A percentile compares a stretch with the other conserved stretches of the same genome.
phyloP scores from a whole-genome alignment of 352 stramenopile genomes.

The Pythium pyrilobum region DNA sequence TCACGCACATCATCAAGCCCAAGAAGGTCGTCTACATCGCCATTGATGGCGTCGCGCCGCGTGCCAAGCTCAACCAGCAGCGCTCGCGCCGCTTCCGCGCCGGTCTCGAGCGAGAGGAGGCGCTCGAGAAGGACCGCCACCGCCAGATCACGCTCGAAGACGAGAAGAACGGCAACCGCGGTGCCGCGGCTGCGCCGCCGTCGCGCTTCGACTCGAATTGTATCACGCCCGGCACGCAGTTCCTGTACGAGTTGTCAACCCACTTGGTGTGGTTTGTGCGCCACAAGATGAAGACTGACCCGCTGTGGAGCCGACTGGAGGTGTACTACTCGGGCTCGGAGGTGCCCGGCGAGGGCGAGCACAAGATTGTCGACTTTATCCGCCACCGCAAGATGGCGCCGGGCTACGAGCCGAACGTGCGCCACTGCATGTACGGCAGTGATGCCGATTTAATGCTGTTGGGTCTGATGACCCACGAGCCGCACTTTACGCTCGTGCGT shows the following conservation, averaged over 20 bases:
- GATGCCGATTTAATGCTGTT: conserved; percentile 99
- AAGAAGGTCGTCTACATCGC: conserved; percentile 97
- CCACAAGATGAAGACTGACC: conserved; percentile 96
- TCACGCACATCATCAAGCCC: conserved; percentile 97
- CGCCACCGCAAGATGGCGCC: conserved; percentile 87
- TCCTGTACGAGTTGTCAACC: conserved; percentile 94
- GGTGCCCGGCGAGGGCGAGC: conserved; percentile 98
- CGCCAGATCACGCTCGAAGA: conserved; percentile 71
- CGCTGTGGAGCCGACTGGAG: conserved; percentile 93
- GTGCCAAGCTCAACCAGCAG: conserved; percentile 99
- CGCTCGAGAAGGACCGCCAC: conserved; percentile 57
- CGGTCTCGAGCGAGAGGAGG: conserved; percentile 70
- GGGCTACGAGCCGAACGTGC: conserved; percentile 92
- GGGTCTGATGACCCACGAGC: conserved; percentile 96
- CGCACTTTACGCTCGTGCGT: conserved; percentile 97
- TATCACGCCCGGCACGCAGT: conserved; percentile 99
- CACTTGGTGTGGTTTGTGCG: conserved; percentile 91
- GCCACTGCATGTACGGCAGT: conserved; percentile 98
- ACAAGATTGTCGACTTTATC: conserved; percentile 99
- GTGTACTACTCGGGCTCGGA: conserved; percentile 97
- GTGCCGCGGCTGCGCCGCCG: conserved; percentile 20
- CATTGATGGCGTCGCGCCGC: conserved; percentile 97
- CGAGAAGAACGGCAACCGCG: conserved; percentile 55
- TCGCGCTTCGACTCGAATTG: conserved; percentile 98
- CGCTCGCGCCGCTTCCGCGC: conserved; percentile 93